Percentiles rank a stretch among this genome's conserved stretches.
phyloP scores from a whole-genome alignment of 768 basidiomycete species.

The Leccinum barrowsii region DNA sequence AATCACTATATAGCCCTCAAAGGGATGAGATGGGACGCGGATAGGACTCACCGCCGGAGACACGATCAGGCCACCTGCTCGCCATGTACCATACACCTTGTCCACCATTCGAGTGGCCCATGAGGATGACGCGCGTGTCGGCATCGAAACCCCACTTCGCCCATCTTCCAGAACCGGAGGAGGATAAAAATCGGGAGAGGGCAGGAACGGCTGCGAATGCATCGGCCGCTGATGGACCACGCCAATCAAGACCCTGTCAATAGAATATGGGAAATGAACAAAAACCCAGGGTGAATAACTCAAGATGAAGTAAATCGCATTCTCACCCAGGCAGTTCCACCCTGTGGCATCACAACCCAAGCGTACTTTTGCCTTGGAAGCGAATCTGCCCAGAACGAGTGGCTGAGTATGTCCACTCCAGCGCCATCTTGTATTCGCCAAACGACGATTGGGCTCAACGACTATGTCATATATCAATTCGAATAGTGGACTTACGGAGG shows the following conservation, averaged over 20 bases:
- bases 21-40: background rate
- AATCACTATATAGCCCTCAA: background rate
- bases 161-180: constrained; percentile 33
- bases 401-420: constrained; percentile 64
- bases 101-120: constrained; percentile 93
- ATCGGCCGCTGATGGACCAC: constrained; percentile 74
- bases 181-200: constrained; percentile 44
- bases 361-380: constrained; percentile 54
- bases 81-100: constrained; percentile 86
- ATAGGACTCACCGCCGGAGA: constrained; percentile 50
- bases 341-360: constrained; percentile 83
- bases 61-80: constrained; percentile 71
- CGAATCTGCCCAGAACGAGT: constrained; percentile 59
- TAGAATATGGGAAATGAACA: background rate
- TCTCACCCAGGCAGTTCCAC: constrained; percentile 77
- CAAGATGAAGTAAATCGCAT: background rate
- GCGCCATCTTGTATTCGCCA: constrained; percentile 66
- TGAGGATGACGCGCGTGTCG: constrained; percentile 51
- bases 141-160: constrained; percentile 36
- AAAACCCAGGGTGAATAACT: background rate
- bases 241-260: constrained; percentile 85
- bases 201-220: constrained; percentile 63
- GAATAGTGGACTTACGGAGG: constrained; percentile 47
- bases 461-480: background rate
- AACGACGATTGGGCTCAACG: background rate